Base-by-base conservation (phyloP, 805 yeast species). In the Spathaspora passalidarum region DNA sequence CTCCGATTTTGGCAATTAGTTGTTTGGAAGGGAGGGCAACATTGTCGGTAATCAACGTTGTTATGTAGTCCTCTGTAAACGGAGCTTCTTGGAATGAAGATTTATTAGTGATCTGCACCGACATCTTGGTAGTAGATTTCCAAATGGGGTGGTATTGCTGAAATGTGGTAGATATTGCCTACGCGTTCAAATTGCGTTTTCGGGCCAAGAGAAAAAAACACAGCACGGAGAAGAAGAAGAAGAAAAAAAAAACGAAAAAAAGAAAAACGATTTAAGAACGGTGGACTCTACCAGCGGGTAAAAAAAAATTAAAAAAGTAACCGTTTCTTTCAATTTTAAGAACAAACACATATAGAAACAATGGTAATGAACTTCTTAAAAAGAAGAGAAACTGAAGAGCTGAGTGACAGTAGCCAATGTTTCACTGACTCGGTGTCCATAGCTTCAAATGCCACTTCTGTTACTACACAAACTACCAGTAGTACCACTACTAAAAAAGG, bases 1-100 rank as follows among this genome's bases (percentile, higher is more conserved):
- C 59, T 3, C 80, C 58, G 3, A 78, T 43, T 1, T 18, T 29
- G 5, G 59, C 50, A 14, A 69, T 66, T 37, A 72, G 53, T 17
- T 51, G 56, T 19, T 65, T 58, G 18, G 56, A 35, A 11, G 32
- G 2, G 2, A 29, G 19, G 38, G n/a, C 2, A 19, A 19, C 17
- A 25, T 39, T 21, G 13, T 22, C 10, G 10, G 11, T 16, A 6
- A 61, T 43, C 6, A 59, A 23, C 2, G 45, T 42, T 17, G 38
- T 40, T 14, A 60, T 32, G 26, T 50, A 53, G 5, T 53, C 53
- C 21, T 43, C 48, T 6, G 52, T 51, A 9, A 63, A 39, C 4
- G 68, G 68, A 1, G 61, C 38, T 40, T 47, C 47, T 14, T 25
- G 32, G 17, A 26, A 36, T 5, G 32, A 14, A 11, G 47, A 43